Evolutionary conservation across 768 basidiomycete species (phyloP), one percentile per base, ranked within the genome.

Genomic region (Sporobolomyces roseus): DNA sequence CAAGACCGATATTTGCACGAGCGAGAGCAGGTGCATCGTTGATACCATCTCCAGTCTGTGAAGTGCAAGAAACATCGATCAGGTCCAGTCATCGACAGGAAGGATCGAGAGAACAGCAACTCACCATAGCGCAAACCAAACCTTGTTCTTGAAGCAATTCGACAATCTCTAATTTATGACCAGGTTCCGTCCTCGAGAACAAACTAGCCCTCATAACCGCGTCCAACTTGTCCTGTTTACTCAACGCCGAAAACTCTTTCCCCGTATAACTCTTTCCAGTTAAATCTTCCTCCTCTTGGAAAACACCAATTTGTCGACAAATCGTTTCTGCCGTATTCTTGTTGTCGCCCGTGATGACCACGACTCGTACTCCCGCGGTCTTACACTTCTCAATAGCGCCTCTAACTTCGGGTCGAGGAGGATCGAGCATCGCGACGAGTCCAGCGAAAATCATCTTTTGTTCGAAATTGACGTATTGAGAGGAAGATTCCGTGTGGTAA

Each of bases 291-390:
- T 89, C 77, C 70, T 85, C 84, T 46, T 81, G 86, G 76, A 98
- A 96, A 74, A 99, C 91, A 5, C 94, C 93, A 79, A 99, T 93
- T 79, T 93, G 88, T 66, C 91, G 83, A 79, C 93, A 97, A 75
- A 99, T 97, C 33, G 93, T 91, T 82, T 97, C 94, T 50, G 93
- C 94, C 25, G 94, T 99, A 69, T 89, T 87, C 82, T 93, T 93
- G 81, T 96, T 97, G 80, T 98, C 94, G 48, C 94, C 94, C 4
- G 94, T 99, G 78, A 99, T 94, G 76, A 94, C 94, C 74, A 99
- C 86, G 51, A 97, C 92, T 45, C 93, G 85, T 74, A 99, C 94
- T 21, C 94, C 94, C 12, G 93, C 94, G 21, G 89, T 87, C 74
- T 82, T 86, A 81, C 93, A 97, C 78, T 90, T 91, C 38, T 87